A percentile compares a stretch with the other conserved stretches of the same genome.
Conservation (phyloP, 139 green algal species). For the Coelastrella sp. region DNA sequence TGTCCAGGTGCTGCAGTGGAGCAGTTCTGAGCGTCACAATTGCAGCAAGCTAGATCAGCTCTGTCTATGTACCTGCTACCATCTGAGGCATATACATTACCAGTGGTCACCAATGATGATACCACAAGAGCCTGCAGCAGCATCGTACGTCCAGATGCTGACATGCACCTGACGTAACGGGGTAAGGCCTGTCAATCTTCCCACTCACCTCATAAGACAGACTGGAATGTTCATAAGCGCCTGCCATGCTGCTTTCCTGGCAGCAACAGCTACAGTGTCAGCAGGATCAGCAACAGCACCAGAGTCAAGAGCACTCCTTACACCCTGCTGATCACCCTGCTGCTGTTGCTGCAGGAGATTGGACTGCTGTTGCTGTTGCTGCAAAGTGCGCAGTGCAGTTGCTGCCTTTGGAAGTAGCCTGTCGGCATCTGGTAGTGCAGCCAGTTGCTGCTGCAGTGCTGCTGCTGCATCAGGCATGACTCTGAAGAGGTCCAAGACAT, state of each 20-base stretch:
- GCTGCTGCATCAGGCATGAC: not conserved
- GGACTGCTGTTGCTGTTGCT: constrained; percentile 22
- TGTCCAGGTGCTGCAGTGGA: too few species aligned
- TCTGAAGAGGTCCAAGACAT: constrained; percentile 51
- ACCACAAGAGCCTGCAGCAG: too few species aligned
- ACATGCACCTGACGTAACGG: not conserved
- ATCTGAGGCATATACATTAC: too few species aligned
- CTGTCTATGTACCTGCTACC: too few species aligned
- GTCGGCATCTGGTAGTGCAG: constrained; percentile 52
- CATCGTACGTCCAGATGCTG: too few species aligned
- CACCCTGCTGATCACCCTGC: not conserved
- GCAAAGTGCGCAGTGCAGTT: constrained; percentile 29
- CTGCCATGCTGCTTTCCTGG: constrained; percentile 9
- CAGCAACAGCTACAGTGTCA: not conserved
- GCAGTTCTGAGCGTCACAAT: too few species aligned
- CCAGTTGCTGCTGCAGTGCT: constrained; percentile 41
- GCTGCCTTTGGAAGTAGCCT: constrained; percentile 55
- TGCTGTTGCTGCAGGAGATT: not conserved
- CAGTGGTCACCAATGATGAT: too few species aligned
- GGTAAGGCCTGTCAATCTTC: not conserved
- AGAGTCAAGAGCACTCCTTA: too few species aligned
- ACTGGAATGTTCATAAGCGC: constrained; percentile 15
- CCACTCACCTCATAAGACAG: constrained; percentile 24
- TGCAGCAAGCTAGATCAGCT: too few species aligned
- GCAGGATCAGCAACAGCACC: not conserved